Percentiles rank a stretch among this genome's conserved stretches.
Conservation (phyloP, 345 rosid genomes). For the Camelina neglecta region DNA sequence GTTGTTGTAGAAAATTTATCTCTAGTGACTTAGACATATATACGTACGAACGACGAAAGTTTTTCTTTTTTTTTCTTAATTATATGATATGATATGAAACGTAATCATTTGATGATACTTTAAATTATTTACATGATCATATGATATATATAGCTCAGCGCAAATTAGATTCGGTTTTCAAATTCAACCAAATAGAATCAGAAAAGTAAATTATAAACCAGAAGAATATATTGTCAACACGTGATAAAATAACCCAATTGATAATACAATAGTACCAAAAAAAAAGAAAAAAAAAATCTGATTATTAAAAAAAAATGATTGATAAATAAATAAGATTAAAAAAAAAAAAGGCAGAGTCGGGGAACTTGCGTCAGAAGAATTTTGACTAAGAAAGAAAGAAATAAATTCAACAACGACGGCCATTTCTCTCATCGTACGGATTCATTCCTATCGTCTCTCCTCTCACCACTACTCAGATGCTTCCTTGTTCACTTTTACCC, state of each 20-base stretch:
- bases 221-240: conserved; percentile 25
- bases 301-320: neutral
- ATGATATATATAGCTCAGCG: no score
- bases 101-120: no score
- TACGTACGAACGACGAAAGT: no score
- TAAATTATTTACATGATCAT: no score
- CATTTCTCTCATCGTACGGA: conserved; percentile 35
- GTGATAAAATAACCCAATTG: conserved; percentile 29
- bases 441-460: conserved; percentile 3
- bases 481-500: conserved; percentile 37
- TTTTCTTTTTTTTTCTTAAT: no score
- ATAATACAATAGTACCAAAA: neutral
- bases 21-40: no score
- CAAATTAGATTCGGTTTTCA: no score
- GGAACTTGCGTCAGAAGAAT: conserved; percentile 47
- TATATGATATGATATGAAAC: no score
- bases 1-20: no score
- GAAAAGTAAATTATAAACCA: conserved; percentile 2
- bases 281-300: neutral
- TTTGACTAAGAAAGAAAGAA: conserved; percentile 27
- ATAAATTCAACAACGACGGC: conserved; percentile 44
- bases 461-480: conserved; percentile 43
- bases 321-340: neutral
- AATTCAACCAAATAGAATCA: neutral
- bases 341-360: conserved; percentile 34